Conservation (phyloP, 495 filamentous ascomycete species). For the Penicillium desertorum region DNA sequence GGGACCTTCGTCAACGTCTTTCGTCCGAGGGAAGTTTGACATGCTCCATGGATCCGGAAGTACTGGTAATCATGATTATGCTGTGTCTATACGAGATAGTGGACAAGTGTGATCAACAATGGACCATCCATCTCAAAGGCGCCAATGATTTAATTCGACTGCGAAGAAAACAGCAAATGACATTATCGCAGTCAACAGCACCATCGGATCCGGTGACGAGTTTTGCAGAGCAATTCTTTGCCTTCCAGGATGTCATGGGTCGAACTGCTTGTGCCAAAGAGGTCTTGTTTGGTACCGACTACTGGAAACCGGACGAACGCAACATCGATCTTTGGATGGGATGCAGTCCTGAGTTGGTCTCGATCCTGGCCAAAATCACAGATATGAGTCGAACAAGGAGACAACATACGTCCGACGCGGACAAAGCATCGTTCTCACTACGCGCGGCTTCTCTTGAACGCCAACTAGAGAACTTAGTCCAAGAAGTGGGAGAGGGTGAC, state of each 20-base stretch:
- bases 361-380: conserved; percentile 42
- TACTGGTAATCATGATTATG: conserved; percentile 48
- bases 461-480: conserved; percentile 36
- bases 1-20: conserved; percentile 40
- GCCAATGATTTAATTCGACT: conserved; percentile 46
- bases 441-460: conserved; percentile 33
- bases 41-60: conserved; percentile 37
- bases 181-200: conserved; percentile 11
- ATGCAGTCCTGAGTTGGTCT: conserved; percentile 45
- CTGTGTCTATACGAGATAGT: conserved; percentile 49
- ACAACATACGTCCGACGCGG: conserved; percentile 26
- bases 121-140: conserved; percentile 46
- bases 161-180: conserved; percentile 28
- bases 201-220: conserved; percentile 31
- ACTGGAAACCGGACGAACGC: conserved; percentile 41
- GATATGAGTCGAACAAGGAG: conserved; percentile 42
- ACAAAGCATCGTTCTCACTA: conserved; percentile 24
- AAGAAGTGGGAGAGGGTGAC: conserved; percentile 35
- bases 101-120: conserved; percentile 46
- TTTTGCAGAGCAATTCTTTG: conserved; percentile 48
- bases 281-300: conserved; percentile 41
- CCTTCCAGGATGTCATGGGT: conserved; percentile 51
- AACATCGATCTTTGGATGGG: conserved; percentile 48
- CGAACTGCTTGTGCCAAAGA: conserved; percentile 47
- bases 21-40: conserved; percentile 24